Base-by-base conservation (phyloP, 306 rosid genomes). In the Cicer yamashitae region DNA sequence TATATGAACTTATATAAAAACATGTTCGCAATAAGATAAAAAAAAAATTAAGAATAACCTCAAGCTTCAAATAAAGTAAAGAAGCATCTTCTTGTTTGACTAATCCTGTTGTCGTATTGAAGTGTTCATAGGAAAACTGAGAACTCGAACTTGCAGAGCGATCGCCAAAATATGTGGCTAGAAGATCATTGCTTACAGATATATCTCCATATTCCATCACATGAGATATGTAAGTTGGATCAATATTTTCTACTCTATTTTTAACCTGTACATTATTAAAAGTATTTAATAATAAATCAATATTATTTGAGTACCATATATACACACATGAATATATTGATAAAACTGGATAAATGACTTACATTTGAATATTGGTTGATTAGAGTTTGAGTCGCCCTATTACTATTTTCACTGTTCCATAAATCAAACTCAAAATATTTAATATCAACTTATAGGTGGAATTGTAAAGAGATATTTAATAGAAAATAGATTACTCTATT, bases 181-280 rank as follows among this genome's bases (percentile, higher is more conserved):
- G 47, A 20, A 17, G 14, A 39, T 87, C 80, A 0, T 72, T 64
- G 4, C 48, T 62, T 0, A 70, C 37, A 1, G 17, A 61, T 71
- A 0, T 70, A 45, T 84, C 78, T 60, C 96, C 96, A 40, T 48
- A 87, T 70, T 80, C 70, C 90, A 77, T 88, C 34, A 88, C 93
- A 71, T 85, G 89, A 81, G 96, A 30, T 4, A 30, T 30, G 37
- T 30, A 30, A 30, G 3, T 4, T 30, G 37, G 37, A 30, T 30
- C 37, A 4, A 30, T 30, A 30, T 30, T 0, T 30, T 30, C 1
- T 30, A 30, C 5, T 30, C 37, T 30, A 4, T 30, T 3, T 30
- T 0, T 4, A 4, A 30, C 37, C 37, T 30, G 37, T 30, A 30
- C 37, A 30, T 30, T 30, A 30, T 30, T 30, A 30, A 30, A 30